Conservation (phyloP, 805 yeast genomes). For the Nadsonia fulvescens region DNA sequence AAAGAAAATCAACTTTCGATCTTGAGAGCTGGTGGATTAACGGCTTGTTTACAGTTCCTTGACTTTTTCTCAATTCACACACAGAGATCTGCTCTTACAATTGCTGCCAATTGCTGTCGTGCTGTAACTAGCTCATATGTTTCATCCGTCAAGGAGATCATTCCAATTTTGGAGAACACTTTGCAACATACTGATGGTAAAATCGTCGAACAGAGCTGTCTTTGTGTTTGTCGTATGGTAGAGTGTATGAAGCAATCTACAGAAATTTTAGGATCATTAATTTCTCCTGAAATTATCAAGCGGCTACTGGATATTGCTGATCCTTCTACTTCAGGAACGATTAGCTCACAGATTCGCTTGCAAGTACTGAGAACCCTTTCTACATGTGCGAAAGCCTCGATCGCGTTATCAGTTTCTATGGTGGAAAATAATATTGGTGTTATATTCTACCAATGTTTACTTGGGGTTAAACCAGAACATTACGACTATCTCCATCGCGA, state of each 20-base stretch:
- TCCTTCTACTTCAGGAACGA: no score
- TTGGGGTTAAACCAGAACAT: no score
- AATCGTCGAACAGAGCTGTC: conserved; percentile 48
- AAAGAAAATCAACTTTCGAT: conserved; percentile 16
- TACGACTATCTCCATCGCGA: no score
- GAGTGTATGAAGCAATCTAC: conserved; percentile 13
- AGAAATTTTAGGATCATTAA: no score
- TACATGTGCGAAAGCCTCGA: no score
- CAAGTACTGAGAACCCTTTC: no score
- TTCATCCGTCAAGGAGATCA: conserved; percentile 32
- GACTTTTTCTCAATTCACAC: conserved; percentile 85
- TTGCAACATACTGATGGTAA: conserved; percentile 36
- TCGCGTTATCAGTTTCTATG: no score
- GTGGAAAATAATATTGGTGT: no score
- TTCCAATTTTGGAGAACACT: conserved; percentile 37
- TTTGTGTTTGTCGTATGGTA: conserved; percentile 41
- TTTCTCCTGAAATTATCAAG: no score
- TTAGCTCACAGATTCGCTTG: no score
- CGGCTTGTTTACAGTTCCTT: conserved; percentile 48
- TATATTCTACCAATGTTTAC: no score
- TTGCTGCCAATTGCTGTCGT: conserved; percentile 12
- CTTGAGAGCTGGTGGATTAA: conserved; percentile 40
- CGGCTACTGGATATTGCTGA: no score
- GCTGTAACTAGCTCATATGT: conserved; percentile 7
- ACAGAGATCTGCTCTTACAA: conserved; percentile 61